Evolutionary conservation across 257 asterid genomes (phyloP).

Genomic region (Coffea canephora): DNA sequence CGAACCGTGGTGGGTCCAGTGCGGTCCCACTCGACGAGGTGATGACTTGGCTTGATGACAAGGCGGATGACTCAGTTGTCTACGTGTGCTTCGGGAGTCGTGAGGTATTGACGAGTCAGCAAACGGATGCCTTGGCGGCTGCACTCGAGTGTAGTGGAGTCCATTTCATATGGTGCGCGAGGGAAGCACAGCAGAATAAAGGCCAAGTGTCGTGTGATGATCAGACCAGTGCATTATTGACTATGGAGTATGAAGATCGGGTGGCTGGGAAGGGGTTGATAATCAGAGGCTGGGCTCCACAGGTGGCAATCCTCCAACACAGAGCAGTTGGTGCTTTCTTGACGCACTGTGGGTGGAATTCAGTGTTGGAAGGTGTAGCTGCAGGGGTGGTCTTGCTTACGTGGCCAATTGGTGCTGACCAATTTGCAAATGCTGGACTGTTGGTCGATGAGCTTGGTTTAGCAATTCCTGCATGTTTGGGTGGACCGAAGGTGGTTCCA

Average conservation of each 20-base stretch:
- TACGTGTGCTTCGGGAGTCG: constrained; percentile 36
- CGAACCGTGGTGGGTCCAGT: constrained; percentile 25
- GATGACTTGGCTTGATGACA: constrained; percentile 27
- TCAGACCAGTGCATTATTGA: neutral
- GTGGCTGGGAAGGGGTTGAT: constrained; percentile 27
- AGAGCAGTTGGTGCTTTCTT: constrained; percentile 17
- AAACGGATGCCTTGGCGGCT: constrained; percentile 10
- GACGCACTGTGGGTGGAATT: constrained; percentile 25
- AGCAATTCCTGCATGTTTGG: constrained; percentile 12
- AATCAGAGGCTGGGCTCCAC: constrained; percentile 33
- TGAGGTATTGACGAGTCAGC: constrained; percentile 11
- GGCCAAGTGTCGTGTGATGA: constrained; percentile 35
- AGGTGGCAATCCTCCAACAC: constrained; percentile 22
- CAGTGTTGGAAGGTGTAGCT: constrained; percentile 17
- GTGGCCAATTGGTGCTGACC: constrained; percentile 24
- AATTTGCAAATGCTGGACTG: constrained; percentile 9
- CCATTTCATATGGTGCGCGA: constrained; percentile 27
- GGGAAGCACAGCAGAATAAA: constrained; percentile 10
- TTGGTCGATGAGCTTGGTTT: constrained; percentile 15
- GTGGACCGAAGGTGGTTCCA: constrained; percentile 9
- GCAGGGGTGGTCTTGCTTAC: constrained; percentile 23
- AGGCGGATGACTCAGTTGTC: constrained; percentile 19
- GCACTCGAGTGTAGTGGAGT: constrained; percentile 29
- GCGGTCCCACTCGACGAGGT: constrained; percentile 13
- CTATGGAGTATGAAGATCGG: constrained; percentile 20